Evolutionary conservation across 2,329 filamentous ascomycete species (phyloP), one percentile per base, ranked within the genome.

Genomic region (Ophiocordyceps camponoti-leonardi): DNA sequence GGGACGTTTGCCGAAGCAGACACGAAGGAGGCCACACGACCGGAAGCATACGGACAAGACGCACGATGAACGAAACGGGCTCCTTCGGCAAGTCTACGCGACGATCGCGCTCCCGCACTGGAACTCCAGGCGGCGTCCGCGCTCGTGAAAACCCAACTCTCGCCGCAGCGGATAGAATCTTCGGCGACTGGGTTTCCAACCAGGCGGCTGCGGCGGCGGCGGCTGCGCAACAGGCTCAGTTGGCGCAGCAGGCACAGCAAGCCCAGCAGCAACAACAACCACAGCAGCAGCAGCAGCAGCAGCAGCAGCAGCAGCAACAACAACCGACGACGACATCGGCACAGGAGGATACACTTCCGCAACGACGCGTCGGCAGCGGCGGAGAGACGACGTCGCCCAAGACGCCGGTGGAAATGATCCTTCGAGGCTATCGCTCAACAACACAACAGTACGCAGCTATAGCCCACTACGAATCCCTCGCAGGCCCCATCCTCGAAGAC

Each of bases 401-500:
- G n/a, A 61, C 67, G 40, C 74, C 75, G 1, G 68, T 84, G 37
- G 87, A 95, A 63, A 76, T 94, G 50, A 78, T 94, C 46, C 70
- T 96, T 16, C 84, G 88, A 53, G 90, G 90, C 28, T 95, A 88
- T 63, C 67, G 70, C 46, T 73, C 72, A 16, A 60, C 68, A 1
- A 61, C 77, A 61, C 67, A 80, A 63, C 72, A 86, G 68, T 95
- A 92, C 73, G 86, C 88, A 26, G 87, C 87, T 31, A 81, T 96
- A 54, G 79, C 83, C 53, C 85, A 86, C 64, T 96, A 83, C 65
- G 90, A 95, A 67, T 76, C 81, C 49, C 79, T 94, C 40, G 90
- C 85, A 7, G 88, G 88, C 23, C 67, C 77, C 50, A 86, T 95
- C 58, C 88, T 88, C 62, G 90, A 96, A 65, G 88, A 95, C 64